Conservation (phyloP, 2,329 filamentous ascomycete genomes). For the Stemphylium vesicarium region DNA sequence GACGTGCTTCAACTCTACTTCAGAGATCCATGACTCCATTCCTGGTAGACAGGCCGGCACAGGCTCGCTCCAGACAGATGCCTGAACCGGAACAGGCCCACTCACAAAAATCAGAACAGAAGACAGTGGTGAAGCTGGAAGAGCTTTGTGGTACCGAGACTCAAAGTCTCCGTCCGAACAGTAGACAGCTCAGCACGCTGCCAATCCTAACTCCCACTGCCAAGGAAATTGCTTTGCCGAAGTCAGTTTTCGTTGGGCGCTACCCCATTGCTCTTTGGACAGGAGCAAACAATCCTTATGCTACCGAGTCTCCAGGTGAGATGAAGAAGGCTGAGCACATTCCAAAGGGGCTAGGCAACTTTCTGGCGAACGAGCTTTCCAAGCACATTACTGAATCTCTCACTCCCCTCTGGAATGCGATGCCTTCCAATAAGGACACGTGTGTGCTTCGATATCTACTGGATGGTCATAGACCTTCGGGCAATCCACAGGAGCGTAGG, state of each 20-base stretch:
- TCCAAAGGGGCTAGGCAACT: constrained; percentile 3
- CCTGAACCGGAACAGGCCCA: background rate
- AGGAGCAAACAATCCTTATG: background rate
- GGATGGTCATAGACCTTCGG: constrained; percentile 9
- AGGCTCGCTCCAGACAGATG: background rate
- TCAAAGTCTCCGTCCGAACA: background rate
- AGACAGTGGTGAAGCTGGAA: background rate
- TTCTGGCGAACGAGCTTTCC: constrained; percentile 5
- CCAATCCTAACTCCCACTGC: background rate
- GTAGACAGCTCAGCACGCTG: background rate
- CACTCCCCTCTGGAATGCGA: constrained; percentile 1
- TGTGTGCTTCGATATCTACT: constrained; percentile 18
- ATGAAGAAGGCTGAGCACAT: background rate
- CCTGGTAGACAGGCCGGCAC: background rate
- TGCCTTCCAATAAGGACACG: constrained; percentile 7
- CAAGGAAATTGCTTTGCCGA: background rate
- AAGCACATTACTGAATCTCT: constrained; percentile 3
- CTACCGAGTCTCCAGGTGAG: background rate
- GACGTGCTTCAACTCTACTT: constrained; percentile 10
- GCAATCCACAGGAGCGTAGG: constrained; percentile 5
- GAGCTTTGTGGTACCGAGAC: background rate
- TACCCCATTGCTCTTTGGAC: constrained; percentile 15
- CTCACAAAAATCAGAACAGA: too few relatives aligned
- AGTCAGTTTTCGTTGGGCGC: background rate
- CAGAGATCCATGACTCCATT: background rate